A percentile compares a stretch with the other conserved stretches of the same genome.
Evolutionary conservation across 1,284 basidiomycete species (phyloP).

Genomic region (Pulchroboletus neoregius): DNA sequence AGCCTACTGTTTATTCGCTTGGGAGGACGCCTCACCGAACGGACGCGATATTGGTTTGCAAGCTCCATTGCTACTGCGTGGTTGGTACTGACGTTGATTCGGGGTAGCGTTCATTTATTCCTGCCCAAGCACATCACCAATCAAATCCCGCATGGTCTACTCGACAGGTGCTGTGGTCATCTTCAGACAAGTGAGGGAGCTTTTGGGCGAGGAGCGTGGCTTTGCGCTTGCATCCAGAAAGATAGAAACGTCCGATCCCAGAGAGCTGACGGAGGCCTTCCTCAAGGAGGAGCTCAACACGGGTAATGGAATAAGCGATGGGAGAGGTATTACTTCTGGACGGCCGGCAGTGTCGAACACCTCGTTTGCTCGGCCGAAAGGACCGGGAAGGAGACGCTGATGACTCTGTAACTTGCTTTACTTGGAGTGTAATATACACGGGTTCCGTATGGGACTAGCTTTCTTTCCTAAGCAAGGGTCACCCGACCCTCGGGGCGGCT

Average conservation of each 20-base stretch:
- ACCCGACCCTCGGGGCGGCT: not conserved
- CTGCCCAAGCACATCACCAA: constrained; percentile 73
- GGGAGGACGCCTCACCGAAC: constrained; percentile 48
- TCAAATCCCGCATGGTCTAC: constrained; percentile 86
- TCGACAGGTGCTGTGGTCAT: constrained; percentile 63
- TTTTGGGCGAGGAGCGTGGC: constrained; percentile 43
- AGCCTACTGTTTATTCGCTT: constrained; percentile 75
- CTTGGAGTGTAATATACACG: not conserved
- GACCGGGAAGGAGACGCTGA: constrained; percentile 46
- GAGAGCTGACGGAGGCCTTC: constrained; percentile 63
- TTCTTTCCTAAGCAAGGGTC: not conserved
- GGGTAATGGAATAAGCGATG: constrained; percentile 13
- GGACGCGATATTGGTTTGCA: constrained; percentile 55
- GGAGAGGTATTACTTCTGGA: constrained; percentile 7
- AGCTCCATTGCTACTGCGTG: not conserved
- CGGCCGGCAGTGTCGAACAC: constrained; percentile 33
- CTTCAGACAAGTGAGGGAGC: constrained; percentile 51
- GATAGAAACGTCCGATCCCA: constrained; percentile 80
- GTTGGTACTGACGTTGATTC: constrained; percentile 11
- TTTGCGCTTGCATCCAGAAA: constrained; percentile 51
- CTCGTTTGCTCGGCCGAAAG: constrained; percentile 58
- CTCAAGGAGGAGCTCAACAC: constrained; percentile 56
- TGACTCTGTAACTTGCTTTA: not conserved
- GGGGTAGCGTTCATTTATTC: constrained; percentile 79
- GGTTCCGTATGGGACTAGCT: not conserved